Evolutionary conservation across 2,329 filamentous ascomycete genomes (phyloP), one percentile per base, ranked within the genome.

Genomic region (Ophiostoma populinum): DNA sequence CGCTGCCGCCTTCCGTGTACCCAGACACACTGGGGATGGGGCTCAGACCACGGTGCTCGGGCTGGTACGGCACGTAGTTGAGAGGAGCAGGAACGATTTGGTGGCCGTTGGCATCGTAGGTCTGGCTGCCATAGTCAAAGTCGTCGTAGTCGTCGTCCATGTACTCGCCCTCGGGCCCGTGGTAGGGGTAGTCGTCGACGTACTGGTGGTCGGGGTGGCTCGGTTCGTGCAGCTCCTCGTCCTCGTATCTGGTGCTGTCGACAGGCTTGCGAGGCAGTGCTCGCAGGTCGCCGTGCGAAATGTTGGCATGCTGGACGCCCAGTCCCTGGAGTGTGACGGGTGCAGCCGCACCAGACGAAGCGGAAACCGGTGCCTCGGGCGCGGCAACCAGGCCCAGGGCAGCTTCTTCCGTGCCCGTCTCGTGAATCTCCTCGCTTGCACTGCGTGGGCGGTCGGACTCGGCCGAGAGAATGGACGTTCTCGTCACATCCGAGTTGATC

Each of bases 11-110:
- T 47, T 85, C 75, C 4, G 72, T 77, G 47, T 85, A 87, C 42
- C 86, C 90, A 9, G 83, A 87, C 12, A 93, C 81, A 47, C 86
- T 94, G 45, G 90, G 86, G 40, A 92, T 86, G 1, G 87, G 87
- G 50, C 86, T 94, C 32, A 92, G 57, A 9, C 75, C 77, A 27
- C 80, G 76, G 35, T 71, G 67, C 45, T 78, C 71, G 9, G 72
- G 65, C 46, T 75, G 67, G 42, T 80, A 76, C 2, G 76, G 70
- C n/a, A 75, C 63, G 45, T 78, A 79, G 43, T 69, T 70, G 19
- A 75, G 54, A 12, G 70, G 71, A 3, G 70, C 67, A 2, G 72
- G 71, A 3, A 77, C 72, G 41, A 76, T 69, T 45, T 76, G 72
- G 3, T 62, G 63, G 44, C 58, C 63, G 45, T 69, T 71, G 44